These are phyloP conservation scores for Inga leiocalycina DNA, from an alignment of 306 rosid genomes.

Conservation along the genomic window DNA sequence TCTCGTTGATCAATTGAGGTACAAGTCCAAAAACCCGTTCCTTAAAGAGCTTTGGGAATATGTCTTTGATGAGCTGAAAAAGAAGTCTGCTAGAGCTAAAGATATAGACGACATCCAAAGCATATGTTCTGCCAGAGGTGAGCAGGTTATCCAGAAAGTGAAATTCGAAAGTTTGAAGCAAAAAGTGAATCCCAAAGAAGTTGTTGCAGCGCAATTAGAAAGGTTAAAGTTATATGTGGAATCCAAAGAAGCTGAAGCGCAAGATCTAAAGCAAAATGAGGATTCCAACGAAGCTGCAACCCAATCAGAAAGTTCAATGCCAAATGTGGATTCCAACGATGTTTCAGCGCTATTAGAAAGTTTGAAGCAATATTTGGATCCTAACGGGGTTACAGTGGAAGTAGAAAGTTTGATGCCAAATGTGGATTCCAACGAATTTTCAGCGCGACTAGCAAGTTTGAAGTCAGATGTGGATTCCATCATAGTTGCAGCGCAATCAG, in stretches of 20 bases:
- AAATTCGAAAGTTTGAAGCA: too few species aligned
- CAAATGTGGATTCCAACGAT: too few species aligned
- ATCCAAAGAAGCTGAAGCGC: background rate
- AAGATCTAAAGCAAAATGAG: fast-evolving
- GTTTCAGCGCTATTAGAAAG: too few species aligned
- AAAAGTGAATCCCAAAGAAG: too few species aligned
- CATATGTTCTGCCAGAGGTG: background rate
- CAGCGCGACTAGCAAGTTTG: too few species aligned
- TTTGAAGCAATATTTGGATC: too few species aligned
- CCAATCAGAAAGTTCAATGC: fast-evolving
- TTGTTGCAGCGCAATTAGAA: background rate
- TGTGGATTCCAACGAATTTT: background rate
- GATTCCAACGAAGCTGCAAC: background rate
- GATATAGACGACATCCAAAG: background rate
- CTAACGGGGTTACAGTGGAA: too few species aligned
- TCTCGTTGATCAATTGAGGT: background rate
- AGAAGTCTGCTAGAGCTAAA: background rate
- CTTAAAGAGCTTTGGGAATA: background rate
- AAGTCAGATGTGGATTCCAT: too few species aligned
- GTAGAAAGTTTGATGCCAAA: too few species aligned
- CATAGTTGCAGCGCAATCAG: background rate
- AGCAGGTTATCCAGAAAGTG: background rate
- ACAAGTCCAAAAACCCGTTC: background rate
- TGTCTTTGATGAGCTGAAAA: background rate
- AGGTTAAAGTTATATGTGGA: background rate